Base-by-base conservation (phyloP, 2,329 filamentous ascomycete species). In the Botryosphaeria agaves region DNA sequence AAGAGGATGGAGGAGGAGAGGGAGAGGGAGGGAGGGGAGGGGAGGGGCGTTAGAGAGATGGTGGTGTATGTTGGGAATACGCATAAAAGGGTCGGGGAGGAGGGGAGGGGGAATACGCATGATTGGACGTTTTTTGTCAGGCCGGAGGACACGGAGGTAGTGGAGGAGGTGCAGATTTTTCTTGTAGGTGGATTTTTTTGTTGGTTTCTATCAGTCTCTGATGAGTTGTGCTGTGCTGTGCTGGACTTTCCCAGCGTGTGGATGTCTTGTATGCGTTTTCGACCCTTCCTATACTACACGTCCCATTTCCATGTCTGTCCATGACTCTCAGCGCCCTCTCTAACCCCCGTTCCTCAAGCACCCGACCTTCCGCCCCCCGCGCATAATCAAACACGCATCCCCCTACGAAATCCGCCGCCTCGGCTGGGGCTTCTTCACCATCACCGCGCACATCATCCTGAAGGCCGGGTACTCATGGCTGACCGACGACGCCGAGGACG, bases 101-200 rank as follows among this genome's bases (percentile, higher is more conserved):
- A 11, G 12, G 37, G 18, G 31, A 47, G n/a, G n/a, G n/a, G n/a
- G n/a, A 60, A 58, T 28, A 38, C 46, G 32, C 59, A 61, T 36
- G 48, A 56, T 18, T 63, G 59, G 58, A 55, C 48, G 0, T 61
- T 62, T 36, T 63, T 62, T 36, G 53, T 62, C 5, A 38, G 46
- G n/a, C 44, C 51, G 1, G 55, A 50, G n/a, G 44, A 55, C 3
- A 49, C 45, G 7, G 57, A 61, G n/a, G 48, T 62, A 16, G 47
- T 63, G 6, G 46, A 59, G 32, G 47, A 59, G 34, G 52, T 63
- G 5, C 51, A 57, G 17, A 50, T 62, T 4, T 34, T 48, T 14
- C 27, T 53, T 30, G 40, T 45, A 17, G 9, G 40, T 38, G 18
- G 20, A 7, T n/a, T n/a, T n/a, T n/a, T n/a, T n/a, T n/a, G n/a